Base-by-base conservation (phyloP, 495 filamentous ascomycete species). In the Podospora sp. region DNA sequence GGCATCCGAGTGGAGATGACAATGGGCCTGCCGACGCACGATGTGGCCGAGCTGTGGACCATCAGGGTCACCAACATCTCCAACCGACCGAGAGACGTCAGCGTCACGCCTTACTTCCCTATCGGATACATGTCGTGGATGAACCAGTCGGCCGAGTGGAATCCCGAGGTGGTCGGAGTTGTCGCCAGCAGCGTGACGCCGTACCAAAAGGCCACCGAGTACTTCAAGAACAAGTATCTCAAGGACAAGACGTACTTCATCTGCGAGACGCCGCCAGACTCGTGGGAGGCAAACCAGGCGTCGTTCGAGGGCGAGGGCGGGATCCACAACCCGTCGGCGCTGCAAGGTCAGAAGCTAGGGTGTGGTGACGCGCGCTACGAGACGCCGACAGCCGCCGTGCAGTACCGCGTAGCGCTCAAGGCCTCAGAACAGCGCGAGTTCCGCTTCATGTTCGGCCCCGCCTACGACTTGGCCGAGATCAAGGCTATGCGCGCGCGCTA, bases 51-150 rank as follows among this genome's bases (percentile, higher is more conserved):
- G 75, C 75, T 86, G 35, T 86, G 84, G 84, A 80, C 79, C 59
- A 78, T 86, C 63, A 80, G 77, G 68, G 81, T 86, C 52, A 82
- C 81, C 53, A 86, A 86, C 68, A 56, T 86, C 24, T 80, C 81
- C 11, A 71, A 68, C 51, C 76, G 76, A 18, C 71, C 76, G 6
- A 78, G 84, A 35, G 79, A 75, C 57, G 71, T 86, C 71, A 82
- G 82, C 71, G 76, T 86, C 56, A 85, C 83, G 59, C 84, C 84
- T 2, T 85, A 85, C 71, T 86, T 86, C 76, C 79, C 82, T 55
- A 81, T 86, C 66, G 84, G 84, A 27, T 85, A 85, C 76, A 85
- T 85, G 82, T 86, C 84, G 36, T 86, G 84, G 84, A 86, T 86
- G 84, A 86, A 85, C 74, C 84, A 86, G 69, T 81, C 80, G 33